A percentile compares a stretch with the other conserved stretches of the same genome.
Conservation (phyloP, 73 alveolate species). For the Tetrahymena malaccensis region DNA sequence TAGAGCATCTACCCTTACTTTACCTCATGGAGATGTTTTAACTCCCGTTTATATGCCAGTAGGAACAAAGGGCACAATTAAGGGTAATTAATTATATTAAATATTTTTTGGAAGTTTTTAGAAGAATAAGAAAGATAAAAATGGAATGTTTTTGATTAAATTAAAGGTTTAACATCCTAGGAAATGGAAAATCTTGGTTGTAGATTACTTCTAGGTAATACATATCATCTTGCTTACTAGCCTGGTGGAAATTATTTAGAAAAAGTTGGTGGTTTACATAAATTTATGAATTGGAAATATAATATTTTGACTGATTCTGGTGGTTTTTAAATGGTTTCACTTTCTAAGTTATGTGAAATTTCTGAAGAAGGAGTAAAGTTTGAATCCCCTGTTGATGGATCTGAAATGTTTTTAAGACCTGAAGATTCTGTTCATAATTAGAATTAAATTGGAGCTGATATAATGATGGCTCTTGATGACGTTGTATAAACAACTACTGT, state of each 20-base stretch:
- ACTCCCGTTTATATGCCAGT: constrained; percentile 99
- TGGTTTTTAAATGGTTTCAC: constrained; percentile 99
- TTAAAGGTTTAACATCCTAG: constrained; percentile 7
- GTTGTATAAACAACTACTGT: constrained; percentile 81
- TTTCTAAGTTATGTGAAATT: constrained; percentile 70
- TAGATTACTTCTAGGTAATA: constrained; percentile 90
- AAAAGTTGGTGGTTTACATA: constrained; percentile 89
- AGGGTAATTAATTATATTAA: constrained; percentile 64
- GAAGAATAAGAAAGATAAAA: background rate
- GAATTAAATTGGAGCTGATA: constrained; percentile 97
- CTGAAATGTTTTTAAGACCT: constrained; percentile 94
- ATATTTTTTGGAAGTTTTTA: background rate
- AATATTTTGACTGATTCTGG: constrained; percentile 99
- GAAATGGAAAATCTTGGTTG: constrained; percentile 95
- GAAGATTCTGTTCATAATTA: constrained; percentile 96
- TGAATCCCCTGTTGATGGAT: constrained; percentile 90
- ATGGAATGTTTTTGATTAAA: background rate
- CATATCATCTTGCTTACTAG: constrained; percentile 96
- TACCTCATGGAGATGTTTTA: constrained; percentile 98
- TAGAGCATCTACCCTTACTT: constrained; percentile 88
- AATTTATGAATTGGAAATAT: constrained; percentile 80
- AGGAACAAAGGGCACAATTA: constrained; percentile 98
- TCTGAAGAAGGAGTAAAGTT: constrained; percentile 97
- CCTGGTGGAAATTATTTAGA: constrained; percentile 97
- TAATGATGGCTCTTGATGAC: constrained; percentile 98